Base-by-base conservation (phyloP, 176 grass and related monocot genomes). In the Avena sativa region DNA sequence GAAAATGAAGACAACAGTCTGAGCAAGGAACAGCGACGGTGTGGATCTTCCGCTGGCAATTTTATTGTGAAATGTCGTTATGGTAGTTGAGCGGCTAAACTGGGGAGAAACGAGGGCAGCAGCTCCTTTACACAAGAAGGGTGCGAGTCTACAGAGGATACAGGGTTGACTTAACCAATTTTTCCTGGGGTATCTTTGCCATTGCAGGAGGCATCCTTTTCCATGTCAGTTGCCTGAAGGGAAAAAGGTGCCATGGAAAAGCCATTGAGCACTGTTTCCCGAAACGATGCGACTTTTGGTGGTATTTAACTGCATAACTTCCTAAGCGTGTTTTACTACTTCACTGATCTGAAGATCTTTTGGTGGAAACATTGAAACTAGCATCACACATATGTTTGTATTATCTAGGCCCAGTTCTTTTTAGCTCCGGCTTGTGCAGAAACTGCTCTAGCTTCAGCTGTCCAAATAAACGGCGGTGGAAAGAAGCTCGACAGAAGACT, bases 281-380 rank as follows among this genome's bases (percentile, higher is more conserved):
- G 0, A 55, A 19, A 53, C 15, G 73, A 55, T 30, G 47, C 25
- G 8, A 17, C 15, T 48, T 53, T 53, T 76, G 14, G 2, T 53
- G 25, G 23, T 53, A 76, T 53, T 76, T 52, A 76, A 51, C 73
- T 76, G 49, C 25, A 5, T 32, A 56, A 34, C 25, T 76, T 76
- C 25, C 34, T 76, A 55, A 55, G 26, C 48, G 6, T 53, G 16
- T 32, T 55, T 19, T 55, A 51, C 25, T 10, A 76, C 51, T 55
- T 55, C 34, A 16, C 49, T 76, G 26, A 55, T 17, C 74, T 10
- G 49, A 12, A 76, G 26, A 76, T 76, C 74, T 56, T 55, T 76
- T 76, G 32, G 32, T 32, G 32, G 32, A 32, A 32, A 74, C 38
- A 84, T 49, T 79, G 59, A 68, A 16, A 79, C 34, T 79, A 64